Evolutionary conservation across 352 stramenopile species (phyloP).

Genomic region (Globisporangium abappressorium): DNA sequence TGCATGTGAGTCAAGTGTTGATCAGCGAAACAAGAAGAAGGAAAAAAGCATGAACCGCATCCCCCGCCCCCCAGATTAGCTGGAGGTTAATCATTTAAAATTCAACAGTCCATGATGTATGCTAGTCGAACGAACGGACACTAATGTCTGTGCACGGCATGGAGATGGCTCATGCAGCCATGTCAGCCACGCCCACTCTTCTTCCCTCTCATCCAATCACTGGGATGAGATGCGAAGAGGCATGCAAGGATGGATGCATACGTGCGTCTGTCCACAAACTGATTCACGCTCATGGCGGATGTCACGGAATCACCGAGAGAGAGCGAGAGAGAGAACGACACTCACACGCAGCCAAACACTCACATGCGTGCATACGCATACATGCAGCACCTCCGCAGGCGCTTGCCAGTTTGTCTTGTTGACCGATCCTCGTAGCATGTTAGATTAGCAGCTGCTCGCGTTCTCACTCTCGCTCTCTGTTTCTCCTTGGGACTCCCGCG

Average conservation of each 20-base stretch:
- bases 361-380: neutral
- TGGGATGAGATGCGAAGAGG: slow-evolving; percentile 5
- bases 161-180: neutral
- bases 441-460: neutral
- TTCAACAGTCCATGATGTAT: neutral
- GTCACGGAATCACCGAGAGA: neutral
- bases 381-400: neutral
- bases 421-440: neutral
- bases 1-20: slow-evolving; percentile 16
- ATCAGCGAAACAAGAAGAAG: neutral
- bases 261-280: neutral
- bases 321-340: neutral
- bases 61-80: neutral
- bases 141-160: neutral
- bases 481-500: neutral
- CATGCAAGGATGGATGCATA: neutral
- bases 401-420: too few relatives aligned
- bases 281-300: neutral
- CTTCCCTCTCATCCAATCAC: neutral
- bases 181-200: neutral
- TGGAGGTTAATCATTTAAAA: neutral
- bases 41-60: neutral
- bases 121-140: neutral
- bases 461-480: neutral
- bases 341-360: neutral